Percentiles rank a stretch among this genome's conserved stretches.
Evolutionary conservation across 192 early-diverging fungal genomes (phyloP).

Genomic region (Mortierella antarctica): DNA sequence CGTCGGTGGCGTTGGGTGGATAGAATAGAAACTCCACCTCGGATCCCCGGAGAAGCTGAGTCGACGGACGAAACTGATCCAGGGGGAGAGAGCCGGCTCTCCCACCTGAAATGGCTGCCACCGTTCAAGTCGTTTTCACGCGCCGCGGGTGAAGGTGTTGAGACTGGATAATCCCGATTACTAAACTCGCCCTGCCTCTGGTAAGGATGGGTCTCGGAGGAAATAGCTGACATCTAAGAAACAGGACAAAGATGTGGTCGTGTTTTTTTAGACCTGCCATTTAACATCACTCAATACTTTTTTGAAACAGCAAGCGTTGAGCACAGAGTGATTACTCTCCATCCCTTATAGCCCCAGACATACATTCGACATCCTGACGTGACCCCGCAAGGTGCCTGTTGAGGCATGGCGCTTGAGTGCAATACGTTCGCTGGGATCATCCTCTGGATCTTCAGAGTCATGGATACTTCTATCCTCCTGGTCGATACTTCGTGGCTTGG

Average conservation of each 20-base stretch:
- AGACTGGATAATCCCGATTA: conserved; percentile 12
- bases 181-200: conserved; percentile 9
- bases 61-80: conserved; percentile 28
- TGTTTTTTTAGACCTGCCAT: too few species aligned
- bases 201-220: conserved; percentile 12
- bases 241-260: not conserved
- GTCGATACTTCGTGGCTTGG: not conserved
- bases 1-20: conserved; percentile 19
- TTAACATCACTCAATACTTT: too few species aligned
- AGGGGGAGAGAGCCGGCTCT: conserved; percentile 30
- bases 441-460: conserved; percentile 23
- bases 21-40: not conserved
- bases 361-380: conserved; percentile 17
- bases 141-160: conserved; percentile 19
- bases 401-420: conserved; percentile 43
- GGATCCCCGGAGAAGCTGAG: conserved; percentile 21
- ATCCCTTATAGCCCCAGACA: not conserved
- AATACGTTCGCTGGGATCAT: conserved; percentile 14
- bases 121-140: conserved; percentile 13
- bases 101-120: conserved; percentile 30
- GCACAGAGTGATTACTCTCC: too few species aligned
- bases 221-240: conserved; percentile 11
- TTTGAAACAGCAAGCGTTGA: not conserved
- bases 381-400: conserved; percentile 29
- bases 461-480: not conserved